A percentile compares a stretch with the other conserved stretches of the same genome.
phyloP scores from a whole-genome alignment of 768 basidiomycete genomes.

The Inosperma sp. region DNA sequence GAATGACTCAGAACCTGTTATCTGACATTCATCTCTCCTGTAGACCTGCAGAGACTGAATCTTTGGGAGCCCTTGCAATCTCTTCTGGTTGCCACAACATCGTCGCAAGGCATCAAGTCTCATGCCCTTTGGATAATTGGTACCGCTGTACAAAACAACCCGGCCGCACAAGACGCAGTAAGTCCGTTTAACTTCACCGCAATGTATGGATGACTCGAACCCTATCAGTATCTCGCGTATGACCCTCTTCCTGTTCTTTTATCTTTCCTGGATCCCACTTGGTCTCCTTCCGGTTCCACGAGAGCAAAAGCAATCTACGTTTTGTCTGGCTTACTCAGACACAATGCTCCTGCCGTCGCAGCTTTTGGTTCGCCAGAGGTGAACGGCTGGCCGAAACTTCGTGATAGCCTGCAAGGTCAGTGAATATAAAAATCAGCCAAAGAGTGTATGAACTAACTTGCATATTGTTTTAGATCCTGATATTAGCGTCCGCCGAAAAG shows the following conservation, averaged over 20 bases:
- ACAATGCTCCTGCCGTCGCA: slow-evolving; percentile 63
- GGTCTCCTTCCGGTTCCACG: slow-evolving; percentile 44
- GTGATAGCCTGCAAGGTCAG: slow-evolving; percentile 57
- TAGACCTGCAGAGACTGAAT: slow-evolving; percentile 70
- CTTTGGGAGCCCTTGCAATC: slow-evolving; percentile 76
- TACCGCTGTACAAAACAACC: slow-evolving; percentile 88
- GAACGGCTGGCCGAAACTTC: slow-evolving; percentile 63
- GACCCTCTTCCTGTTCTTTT: slow-evolving; percentile 65
- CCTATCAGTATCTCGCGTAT: slow-evolving; percentile 51
- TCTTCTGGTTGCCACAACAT: slow-evolving; percentile 50
- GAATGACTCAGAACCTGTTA: background rate
- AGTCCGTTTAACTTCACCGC: slow-evolving; percentile 22
- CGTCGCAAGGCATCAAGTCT: slow-evolving; percentile 56
- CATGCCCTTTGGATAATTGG: slow-evolving; percentile 84
- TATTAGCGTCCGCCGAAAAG: slow-evolving; percentile 71
- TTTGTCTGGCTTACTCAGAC: slow-evolving; percentile 74
- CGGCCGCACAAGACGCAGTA: slow-evolving; percentile 73
- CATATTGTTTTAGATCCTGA: slow-evolving; percentile 59
- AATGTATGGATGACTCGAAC: background rate
- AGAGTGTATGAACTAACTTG: background rate
- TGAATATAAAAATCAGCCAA: background rate
- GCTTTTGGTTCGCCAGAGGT: slow-evolving; percentile 41
- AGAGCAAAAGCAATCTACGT: slow-evolving; percentile 82
- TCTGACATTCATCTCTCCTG: background rate
- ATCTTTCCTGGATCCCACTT: slow-evolving; percentile 52